Evolutionary conservation across 768 basidiomycete genomes (phyloP).

Genomic region (Leccinum arenicola): DNA sequence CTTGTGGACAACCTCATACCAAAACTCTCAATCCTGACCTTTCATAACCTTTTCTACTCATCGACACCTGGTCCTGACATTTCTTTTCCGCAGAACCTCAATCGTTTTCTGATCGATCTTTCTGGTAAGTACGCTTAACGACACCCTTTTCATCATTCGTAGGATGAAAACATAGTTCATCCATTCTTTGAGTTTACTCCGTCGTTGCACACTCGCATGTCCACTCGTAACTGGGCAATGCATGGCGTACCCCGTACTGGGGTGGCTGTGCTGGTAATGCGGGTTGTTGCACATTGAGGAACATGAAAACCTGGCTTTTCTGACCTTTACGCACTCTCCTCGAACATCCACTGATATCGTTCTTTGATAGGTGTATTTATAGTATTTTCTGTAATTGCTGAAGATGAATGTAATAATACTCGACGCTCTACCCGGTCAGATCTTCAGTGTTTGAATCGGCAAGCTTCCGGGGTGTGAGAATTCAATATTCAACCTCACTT

Average conservation of each 20-base stretch:
- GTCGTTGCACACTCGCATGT: slow-evolving; percentile 30
- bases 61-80: slow-evolving; percentile 5
- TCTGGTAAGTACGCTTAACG: background rate
- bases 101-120: background rate
- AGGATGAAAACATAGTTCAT: slow-evolving; percentile 79
- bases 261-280: slow-evolving; percentile 36
- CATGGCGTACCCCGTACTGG: slow-evolving; percentile 48
- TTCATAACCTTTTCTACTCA: background rate
- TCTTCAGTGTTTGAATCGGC: too few species aligned
- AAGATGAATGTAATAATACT: background rate
- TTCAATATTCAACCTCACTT: too few species aligned
- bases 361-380: slow-evolving; percentile 3
- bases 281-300: slow-evolving; percentile 33
- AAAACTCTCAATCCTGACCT: slow-evolving; percentile 50
- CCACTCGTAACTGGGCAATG: slow-evolving; percentile 40
- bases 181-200: slow-evolving; percentile 72
- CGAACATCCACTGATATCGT: slow-evolving; percentile 8
- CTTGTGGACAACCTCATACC: slow-evolving; percentile 66
- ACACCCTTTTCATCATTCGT: background rate
- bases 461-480: too few species aligned
- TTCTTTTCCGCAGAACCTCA: background rate
- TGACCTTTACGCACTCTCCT: slow-evolving; percentile 33
- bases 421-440: too few species aligned
- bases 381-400: background rate
- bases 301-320: slow-evolving; percentile 67